These are phyloP conservation scores for Aspergillus eucalypticola DNA, from an alignment of 2,329 filamentous ascomycete genomes.

Conservation along the genomic window DNA sequence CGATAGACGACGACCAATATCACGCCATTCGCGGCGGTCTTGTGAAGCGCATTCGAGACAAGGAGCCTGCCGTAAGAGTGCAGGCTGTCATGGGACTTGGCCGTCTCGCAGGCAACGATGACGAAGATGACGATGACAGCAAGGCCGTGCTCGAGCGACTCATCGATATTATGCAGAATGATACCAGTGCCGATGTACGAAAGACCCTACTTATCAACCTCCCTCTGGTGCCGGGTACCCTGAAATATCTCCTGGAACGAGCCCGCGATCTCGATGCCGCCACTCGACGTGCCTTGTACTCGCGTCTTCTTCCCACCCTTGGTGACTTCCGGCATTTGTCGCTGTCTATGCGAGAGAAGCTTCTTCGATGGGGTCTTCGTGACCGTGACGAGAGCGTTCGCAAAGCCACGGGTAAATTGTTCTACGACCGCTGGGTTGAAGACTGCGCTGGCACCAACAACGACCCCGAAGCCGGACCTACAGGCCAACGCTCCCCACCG, in stretches of 20 bases:
- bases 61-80: conserved; percentile 86
- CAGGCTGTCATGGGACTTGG: conserved; percentile 92
- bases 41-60: conserved; percentile 84
- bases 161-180: conserved; percentile 85
- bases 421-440: conserved; percentile 96
- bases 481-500: conserved; percentile 57
- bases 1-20: conserved; percentile 90
- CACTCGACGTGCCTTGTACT: conserved; percentile 83
- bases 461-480: conserved; percentile 56
- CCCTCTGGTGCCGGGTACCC: conserved; percentile 77
- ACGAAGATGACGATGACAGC: conserved; percentile 67
- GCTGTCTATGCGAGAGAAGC: conserved; percentile 89
- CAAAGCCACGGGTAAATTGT: conserved; percentile 85
- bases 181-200: conserved; percentile 89
- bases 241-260: conserved; percentile 85
- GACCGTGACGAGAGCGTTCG: conserved; percentile 93
- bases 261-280: conserved; percentile 84
- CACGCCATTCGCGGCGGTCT: conserved; percentile 76
- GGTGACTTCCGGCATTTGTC: conserved; percentile 95
- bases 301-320: conserved; percentile 78
- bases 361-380: conserved; percentile 89
- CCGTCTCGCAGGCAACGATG: conserved; percentile 74
- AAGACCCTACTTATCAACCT: conserved; percentile 85
- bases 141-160: conserved; percentile 78
- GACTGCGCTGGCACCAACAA: conserved; percentile 75